phyloP scores from a whole-genome alignment of 2,329 filamentous ascomycete species.

The Calonectria montana region DNA sequence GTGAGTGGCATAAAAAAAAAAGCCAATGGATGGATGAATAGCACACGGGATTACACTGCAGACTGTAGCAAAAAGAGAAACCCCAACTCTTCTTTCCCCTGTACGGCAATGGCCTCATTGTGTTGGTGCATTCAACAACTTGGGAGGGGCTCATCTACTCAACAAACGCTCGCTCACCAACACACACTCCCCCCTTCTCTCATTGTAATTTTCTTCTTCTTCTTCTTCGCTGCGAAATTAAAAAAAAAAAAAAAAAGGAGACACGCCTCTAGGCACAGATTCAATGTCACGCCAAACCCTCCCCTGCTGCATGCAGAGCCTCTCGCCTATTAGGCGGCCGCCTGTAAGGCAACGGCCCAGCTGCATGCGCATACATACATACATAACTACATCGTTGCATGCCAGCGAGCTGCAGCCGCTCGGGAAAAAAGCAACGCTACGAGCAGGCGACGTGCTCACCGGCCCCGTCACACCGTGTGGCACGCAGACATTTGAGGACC shows the following conservation, averaged over 20 bases:
- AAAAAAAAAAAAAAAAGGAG: neutral
- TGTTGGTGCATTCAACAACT: neutral
- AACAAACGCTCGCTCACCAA: neutral
- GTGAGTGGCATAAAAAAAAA: no score
- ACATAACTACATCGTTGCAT: neutral
- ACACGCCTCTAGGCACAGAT: neutral
- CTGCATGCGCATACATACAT: neutral
- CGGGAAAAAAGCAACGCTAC: neutral
- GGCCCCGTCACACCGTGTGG: neutral
- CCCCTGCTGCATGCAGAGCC: neutral
- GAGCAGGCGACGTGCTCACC: neutral
- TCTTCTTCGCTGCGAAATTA: no score
- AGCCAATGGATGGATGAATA: no score
- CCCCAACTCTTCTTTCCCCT: neutral
- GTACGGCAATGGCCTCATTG: neutral
- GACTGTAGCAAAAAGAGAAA: no score
- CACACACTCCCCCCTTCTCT: neutral
- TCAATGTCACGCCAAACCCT: neutral
- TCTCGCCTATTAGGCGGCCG: neutral
- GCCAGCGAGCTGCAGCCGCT: constrained; percentile 4
- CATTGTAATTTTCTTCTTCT: no score
- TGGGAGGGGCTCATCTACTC: neutral
- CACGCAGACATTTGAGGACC: neutral
- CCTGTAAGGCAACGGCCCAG: neutral
- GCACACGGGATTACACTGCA: no score